Conservation (phyloP, 208 protist genomes). For the Spongospora subterranea region DNA sequence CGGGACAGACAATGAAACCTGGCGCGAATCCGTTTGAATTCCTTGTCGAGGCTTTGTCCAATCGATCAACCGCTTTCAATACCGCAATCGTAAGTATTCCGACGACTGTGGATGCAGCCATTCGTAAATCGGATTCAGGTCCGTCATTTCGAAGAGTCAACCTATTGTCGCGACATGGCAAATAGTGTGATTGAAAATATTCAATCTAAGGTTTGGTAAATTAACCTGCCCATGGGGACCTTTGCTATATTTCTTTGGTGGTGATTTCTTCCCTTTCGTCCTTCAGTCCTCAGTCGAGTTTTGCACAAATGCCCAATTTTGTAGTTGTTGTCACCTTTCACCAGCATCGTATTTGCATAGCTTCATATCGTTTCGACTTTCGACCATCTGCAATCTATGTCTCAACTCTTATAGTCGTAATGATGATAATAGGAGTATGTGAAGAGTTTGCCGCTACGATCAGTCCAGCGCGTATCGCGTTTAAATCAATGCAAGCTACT, state of each 20-base stretch:
- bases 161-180: background rate
- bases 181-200: background rate
- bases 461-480: background rate
- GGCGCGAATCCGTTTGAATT: constrained; percentile 54
- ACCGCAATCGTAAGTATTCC: background rate
- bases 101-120: too few relatives aligned
- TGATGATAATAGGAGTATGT: background rate
- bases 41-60: constrained; percentile 52
- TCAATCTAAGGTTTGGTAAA: constrained; percentile 12
- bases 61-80: background rate
- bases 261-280: too few relatives aligned
- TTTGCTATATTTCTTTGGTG: too few relatives aligned
- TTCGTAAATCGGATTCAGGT: background rate
- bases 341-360: too few relatives aligned
- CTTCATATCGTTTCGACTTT: too few relatives aligned
- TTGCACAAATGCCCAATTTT: too few relatives aligned
- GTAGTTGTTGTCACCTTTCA: too few relatives aligned
- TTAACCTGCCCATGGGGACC: background rate
- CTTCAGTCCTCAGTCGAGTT: too few relatives aligned
- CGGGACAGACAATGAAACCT: background rate
- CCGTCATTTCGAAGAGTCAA: background rate
- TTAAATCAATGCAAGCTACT: background rate
- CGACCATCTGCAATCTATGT: too few relatives aligned
- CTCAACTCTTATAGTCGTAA: too few relatives aligned
- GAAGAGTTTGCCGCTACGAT: background rate